A percentile compares a stretch with the other conserved stretches of the same genome.
Conservation (phyloP, 2,329 filamentous ascomycete species). For the Colletotrichum tofieldiae region DNA sequence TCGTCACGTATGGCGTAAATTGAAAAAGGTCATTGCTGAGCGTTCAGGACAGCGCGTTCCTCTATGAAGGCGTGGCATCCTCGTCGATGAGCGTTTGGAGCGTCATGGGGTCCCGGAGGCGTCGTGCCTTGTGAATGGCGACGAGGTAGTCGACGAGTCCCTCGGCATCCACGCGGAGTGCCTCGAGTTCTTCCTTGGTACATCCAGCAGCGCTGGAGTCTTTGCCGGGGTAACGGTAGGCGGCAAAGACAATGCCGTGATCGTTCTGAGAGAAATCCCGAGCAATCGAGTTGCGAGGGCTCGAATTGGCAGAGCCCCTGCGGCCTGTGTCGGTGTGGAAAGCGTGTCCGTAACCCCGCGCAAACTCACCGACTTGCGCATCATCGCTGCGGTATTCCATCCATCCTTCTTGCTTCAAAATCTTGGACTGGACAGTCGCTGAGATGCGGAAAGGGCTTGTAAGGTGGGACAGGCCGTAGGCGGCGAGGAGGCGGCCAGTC, state of each 20-base stretch:
- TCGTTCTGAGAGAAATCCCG: slow-evolving; percentile 52
- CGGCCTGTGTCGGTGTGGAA: slow-evolving; percentile 63
- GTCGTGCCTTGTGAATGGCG: slow-evolving; percentile 62
- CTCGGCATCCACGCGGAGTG: slow-evolving; percentile 66
- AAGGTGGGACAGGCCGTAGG: slow-evolving; percentile 67
- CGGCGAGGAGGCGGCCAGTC: slow-evolving; percentile 68
- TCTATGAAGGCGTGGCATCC: slow-evolving; percentile 16
- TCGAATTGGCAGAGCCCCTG: slow-evolving; percentile 7
- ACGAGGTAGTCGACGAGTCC: slow-evolving; percentile 68
- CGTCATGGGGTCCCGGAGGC: slow-evolving; percentile 47
- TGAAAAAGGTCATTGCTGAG: slow-evolving; percentile 21
- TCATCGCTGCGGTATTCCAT: slow-evolving; percentile 66
- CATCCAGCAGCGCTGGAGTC: slow-evolving; percentile 55
- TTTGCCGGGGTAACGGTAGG: slow-evolving; percentile 64
- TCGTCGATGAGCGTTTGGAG: slow-evolving; percentile 34
- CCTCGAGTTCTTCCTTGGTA: slow-evolving; percentile 60
- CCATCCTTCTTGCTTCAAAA: slow-evolving; percentile 67
- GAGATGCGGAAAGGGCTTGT: slow-evolving; percentile 68
- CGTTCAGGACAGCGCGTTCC: slow-evolving; percentile 4
- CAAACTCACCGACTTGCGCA: slow-evolving; percentile 61
- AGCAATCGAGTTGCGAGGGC: slow-evolving; percentile 28
- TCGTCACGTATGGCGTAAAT: slow-evolving; percentile 23
- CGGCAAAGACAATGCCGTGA: slow-evolving; percentile 70
- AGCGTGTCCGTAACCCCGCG: slow-evolving; percentile 67
- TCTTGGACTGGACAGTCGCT: slow-evolving; percentile 64